phyloP scores from a whole-genome alignment of 2,329 filamentous ascomycete genomes.

The Pseudopyricularia cyperi region DNA sequence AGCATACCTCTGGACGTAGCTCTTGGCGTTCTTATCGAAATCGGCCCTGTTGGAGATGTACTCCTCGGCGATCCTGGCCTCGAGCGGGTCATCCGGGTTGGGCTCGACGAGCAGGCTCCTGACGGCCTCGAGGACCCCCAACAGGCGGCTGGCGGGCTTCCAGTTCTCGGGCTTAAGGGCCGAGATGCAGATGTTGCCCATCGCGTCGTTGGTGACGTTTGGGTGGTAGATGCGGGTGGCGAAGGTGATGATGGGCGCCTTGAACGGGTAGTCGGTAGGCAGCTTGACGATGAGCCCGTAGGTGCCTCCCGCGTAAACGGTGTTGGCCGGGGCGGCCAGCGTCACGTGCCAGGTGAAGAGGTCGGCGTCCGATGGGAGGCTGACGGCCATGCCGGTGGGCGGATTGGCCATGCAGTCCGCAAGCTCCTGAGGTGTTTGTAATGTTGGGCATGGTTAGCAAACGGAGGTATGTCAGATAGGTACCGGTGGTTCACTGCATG shows the following conservation, averaged over 20 bases:
- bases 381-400: constrained; percentile 31
- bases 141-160: constrained; percentile 76
- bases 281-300: constrained; percentile 65
- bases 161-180: constrained; percentile 77
- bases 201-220: constrained; percentile 79
- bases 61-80: constrained; percentile 75
- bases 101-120: constrained; percentile 65
- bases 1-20: constrained; percentile 66
- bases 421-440: constrained; percentile 35
- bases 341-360: constrained; percentile 39
- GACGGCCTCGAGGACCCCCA: constrained; percentile 64
- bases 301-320: constrained; percentile 48
- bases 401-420: constrained; percentile 33
- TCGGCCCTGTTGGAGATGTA: constrained; percentile 53
- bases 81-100: constrained; percentile 80
- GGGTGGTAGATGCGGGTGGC: constrained; percentile 89
- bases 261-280: constrained; percentile 79
- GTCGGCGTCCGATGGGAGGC: constrained; percentile 31
- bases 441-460: constrained; percentile 5
- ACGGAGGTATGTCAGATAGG: background rate
- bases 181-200: constrained; percentile 74
- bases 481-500: constrained; percentile 1
- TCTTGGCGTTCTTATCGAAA: constrained; percentile 63
- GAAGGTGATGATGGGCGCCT: constrained; percentile 69
- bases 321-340: constrained; percentile 28